A percentile compares a stretch with the other conserved stretches of the same genome.
These are phyloP conservation scores for Hyaloscypha bicolor DNA, from an alignment of 495 filamentous ascomycete genomes.

Conservation along the genomic window DNA sequence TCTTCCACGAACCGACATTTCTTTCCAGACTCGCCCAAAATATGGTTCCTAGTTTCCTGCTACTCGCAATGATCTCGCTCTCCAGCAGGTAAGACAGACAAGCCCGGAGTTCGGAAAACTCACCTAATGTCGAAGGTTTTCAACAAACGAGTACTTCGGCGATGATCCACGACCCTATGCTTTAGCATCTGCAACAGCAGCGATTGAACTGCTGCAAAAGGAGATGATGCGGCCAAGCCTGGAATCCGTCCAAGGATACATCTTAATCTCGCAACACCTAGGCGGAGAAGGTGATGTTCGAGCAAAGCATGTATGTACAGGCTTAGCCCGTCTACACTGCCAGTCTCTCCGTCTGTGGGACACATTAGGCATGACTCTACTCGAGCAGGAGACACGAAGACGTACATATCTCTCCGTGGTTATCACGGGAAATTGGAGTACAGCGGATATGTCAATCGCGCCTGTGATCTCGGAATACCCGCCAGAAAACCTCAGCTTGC, in stretches of 20 bases:
- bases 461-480: slow-evolving; percentile 8
- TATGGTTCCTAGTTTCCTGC: background rate
- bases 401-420: slow-evolving; percentile 6
- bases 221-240: slow-evolving; percentile 5
- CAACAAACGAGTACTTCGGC: slow-evolving; percentile 6
- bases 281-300: slow-evolving; percentile 7
- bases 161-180: background rate
- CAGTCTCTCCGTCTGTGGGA: slow-evolving; percentile 15
- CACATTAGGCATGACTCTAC: background rate
- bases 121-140: background rate
- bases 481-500: background rate
- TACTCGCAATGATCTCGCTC: slow-evolving; percentile 9
- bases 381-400: slow-evolving; percentile 3
- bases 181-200: slow-evolving; percentile 3
- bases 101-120: background rate
- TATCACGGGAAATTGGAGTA: slow-evolving; percentile 7
- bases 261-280: slow-evolving; percentile 5
- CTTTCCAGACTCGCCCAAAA: background rate
- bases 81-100: background rate
- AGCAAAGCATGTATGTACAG: slow-evolving; percentile 12
- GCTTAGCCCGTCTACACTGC: slow-evolving; percentile 6
- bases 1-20: slow-evolving; percentile 13
- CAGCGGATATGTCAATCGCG: slow-evolving; percentile 8
- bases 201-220: slow-evolving; percentile 2
- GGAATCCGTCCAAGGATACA: slow-evolving; percentile 7